Percentiles rank a stretch among this genome's conserved stretches.
These are phyloP conservation scores for Hanseniaspora mollemarum DNA, from an alignment of 805 yeast genomes.

Conservation along the genomic window DNA sequence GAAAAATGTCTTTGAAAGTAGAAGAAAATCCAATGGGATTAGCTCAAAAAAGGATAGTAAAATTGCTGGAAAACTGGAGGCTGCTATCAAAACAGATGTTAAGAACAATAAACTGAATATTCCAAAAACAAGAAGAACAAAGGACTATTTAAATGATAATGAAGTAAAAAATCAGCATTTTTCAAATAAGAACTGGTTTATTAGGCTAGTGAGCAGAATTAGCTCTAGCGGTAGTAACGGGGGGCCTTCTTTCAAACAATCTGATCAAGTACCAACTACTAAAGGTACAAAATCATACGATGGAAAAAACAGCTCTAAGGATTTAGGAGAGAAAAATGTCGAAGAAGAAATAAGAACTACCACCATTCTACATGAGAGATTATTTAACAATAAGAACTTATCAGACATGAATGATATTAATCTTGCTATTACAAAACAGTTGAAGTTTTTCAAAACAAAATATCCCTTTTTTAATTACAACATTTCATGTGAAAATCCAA, in stretches of 20 bases:
- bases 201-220: constrained; percentile 10
- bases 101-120: neutral
- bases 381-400: neutral
- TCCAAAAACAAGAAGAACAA: neutral
- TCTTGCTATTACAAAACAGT: neutral
- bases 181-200: constrained; percentile 3
- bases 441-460: neutral
- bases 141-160: neutral
- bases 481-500: neutral
- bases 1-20: neutral
- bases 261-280: too few species aligned
- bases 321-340: neutral
- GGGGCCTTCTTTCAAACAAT: too few species aligned
- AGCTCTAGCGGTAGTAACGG: neutral
- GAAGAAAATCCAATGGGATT: neutral
- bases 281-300: neutral
- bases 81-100: neutral
- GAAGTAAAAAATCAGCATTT: neutral
- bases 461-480: neutral
- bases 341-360: neutral
- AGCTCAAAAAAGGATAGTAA: neutral
- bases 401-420: neutral
- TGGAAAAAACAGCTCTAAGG: neutral
- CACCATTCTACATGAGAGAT: constrained; percentile 5
- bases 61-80: neutral